Base-by-base conservation (phyloP, 345 rosid species). In the Conringia planisiliqua region DNA sequence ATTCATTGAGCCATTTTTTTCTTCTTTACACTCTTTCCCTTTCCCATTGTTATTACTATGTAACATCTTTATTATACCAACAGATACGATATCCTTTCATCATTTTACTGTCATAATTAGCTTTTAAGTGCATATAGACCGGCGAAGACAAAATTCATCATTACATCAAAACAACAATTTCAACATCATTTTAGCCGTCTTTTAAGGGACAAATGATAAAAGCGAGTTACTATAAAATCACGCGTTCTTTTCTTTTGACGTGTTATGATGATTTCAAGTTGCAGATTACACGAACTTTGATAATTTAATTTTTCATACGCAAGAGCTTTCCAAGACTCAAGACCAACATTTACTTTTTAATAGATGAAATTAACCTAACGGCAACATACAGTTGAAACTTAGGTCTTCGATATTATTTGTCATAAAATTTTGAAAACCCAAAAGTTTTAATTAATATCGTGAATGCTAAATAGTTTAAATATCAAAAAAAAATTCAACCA, bases 121-220 rank as follows among this genome's bases (percentile, higher is more conserved):
- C 66, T 63, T 26, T 33, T 52, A 70, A 77, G 80, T 77, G 76
- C 77, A 77, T 71, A 38, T 71, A 65, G 77, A 77, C 80, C 80
- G 72, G 80, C 57, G 68, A 71, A 48, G 72, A 71, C 72, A 42
- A 71, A 36, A 46, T 18, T 48, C 72, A 77, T 71, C 77, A 71
- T 77, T 59, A 65, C 80, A 77, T 58, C 32, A 58, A 77, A 71
- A 38, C 68, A 64, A 77, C 77, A 64, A 39, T 65, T 71, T 71
- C 77, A 77, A 77, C 76, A 71, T 77, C 76, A 64, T 71, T 64
- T 70, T 77, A 47, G 68, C 80, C 80, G 72, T 77, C 66, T 77
- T 70, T 77, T 55, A 12, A 70, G 80, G 76, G 76, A 70, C 54
- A 65, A 55, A 61, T 70, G 26, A 62, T 62, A 44, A 62, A 72